phyloP scores from a whole-genome alignment of 1,139 yeast species.

The Hemisphaericaspora subhashii region DNA sequence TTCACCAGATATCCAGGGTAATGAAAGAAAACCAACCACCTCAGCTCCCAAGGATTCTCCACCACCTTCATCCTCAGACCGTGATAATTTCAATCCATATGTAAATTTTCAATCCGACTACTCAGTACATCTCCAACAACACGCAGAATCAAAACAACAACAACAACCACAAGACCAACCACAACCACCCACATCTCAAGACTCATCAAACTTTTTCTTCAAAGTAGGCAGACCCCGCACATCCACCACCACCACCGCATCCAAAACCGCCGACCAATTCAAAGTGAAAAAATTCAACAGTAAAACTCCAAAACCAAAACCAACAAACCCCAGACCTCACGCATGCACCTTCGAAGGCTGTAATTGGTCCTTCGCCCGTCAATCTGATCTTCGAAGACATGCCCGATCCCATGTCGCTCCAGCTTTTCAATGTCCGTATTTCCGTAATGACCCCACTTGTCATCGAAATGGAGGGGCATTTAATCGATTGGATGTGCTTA shows the following conservation, averaged over 20 bases:
- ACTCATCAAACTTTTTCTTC: slow-evolving; percentile 2
- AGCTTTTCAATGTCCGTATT: slow-evolving; percentile 68
- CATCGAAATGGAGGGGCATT: slow-evolving; percentile 75
- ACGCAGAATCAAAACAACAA: neutral
- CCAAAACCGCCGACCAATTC: neutral
- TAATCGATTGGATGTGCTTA: slow-evolving; percentile 66
- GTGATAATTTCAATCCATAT: slow-evolving; percentile 1
- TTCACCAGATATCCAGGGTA: too few species aligned
- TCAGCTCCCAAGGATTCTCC: neutral
- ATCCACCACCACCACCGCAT: neutral
- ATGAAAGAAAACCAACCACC: neutral
- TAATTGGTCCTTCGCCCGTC: slow-evolving; percentile 66
- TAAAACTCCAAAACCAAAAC: neutral
- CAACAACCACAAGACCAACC: neutral
- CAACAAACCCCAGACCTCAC: slow-evolving; percentile 21
- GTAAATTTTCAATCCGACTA: slow-evolving; percentile 1
- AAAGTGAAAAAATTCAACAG: neutral
- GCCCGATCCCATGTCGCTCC: slow-evolving; percentile 64
- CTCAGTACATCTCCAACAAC: neutral
- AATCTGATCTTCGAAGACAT: slow-evolving; percentile 67
- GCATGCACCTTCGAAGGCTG: slow-evolving; percentile 57
- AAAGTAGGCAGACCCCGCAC: neutral
- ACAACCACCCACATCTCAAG: too few species aligned
- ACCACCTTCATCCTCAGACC: neutral
- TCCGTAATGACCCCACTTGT: slow-evolving; percentile 65